Evolutionary conservation across 2,329 filamentous ascomycete genomes (phyloP), one percentile per base, ranked within the genome.

Genomic region (Penicillium sp.): DNA sequence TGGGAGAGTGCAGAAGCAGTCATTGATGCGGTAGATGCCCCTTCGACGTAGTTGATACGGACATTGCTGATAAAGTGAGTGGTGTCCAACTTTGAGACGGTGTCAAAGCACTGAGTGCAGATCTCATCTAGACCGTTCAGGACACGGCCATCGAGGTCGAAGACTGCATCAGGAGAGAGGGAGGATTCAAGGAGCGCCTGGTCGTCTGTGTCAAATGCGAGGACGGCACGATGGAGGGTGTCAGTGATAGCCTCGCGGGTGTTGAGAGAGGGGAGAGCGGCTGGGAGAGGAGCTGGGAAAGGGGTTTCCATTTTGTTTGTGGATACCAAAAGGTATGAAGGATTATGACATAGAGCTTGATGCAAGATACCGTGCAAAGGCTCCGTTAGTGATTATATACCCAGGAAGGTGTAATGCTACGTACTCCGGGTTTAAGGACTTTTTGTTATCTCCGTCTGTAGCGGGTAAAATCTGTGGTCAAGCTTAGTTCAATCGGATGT

Each of bases 241-340:
- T 75, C 73, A n/a, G 61, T 49, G 47, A 76, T 66, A 25, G 72
- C 70, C 21, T 75, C 72, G 21, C 70, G 64, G 44, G 46, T 58
- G 52, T 48, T 65, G 23, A 72, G 64, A 23, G 62, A 47, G 8
- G 61, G 58, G 9, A 53, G 50, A 21, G 37, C 44, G 10, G 50
- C 14, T 35, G 50, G 50, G n/a, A 44, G 35, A 42, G 50, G 29
- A 9, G 23, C 35, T 19, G 16, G 35, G 16, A 37, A 37, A 19
- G 35, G 7, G 3, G 35, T 19, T 19, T 37, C 35, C 35, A 37
- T 37, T 37, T 37, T 37, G 35, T 37, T 37, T 37, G 35, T 37
- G 10, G 9, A 8, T n/a, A 19, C 19, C 8, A 8, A n/a, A 33
- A 37, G 7, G 0, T n/a, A 2, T 37, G 8, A 1, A 37, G 8